These are phyloP conservation scores for Naganishia vaughanmartiniae DNA, from an alignment of 768 basidiomycete species.

Conservation along the genomic window DNA sequence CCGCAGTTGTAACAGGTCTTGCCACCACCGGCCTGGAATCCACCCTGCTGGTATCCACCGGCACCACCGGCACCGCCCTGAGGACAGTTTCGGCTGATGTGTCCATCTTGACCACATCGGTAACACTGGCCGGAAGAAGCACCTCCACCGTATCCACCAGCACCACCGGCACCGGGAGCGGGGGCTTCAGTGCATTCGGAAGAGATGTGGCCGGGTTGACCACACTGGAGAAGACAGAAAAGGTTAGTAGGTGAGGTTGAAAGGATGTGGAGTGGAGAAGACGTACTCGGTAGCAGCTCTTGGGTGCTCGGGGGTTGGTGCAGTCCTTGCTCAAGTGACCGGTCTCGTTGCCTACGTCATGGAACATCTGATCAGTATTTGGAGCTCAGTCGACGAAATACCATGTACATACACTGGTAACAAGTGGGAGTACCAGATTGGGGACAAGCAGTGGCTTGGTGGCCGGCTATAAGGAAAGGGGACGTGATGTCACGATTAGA, in stretches of 20 bases:
- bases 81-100: conserved; percentile 50
- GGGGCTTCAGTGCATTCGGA: conserved; percentile 46
- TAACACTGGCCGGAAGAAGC: conserved; percentile 48
- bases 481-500: neutral
- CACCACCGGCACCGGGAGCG: conserved; percentile 38
- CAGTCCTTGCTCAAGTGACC: conserved; percentile 50
- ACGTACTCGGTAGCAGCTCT: conserved; percentile 47
- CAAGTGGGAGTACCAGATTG: conserved; percentile 45
- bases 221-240: conserved; percentile 34
- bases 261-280: neutral
- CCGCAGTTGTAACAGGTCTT: conserved; percentile 35
- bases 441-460: conserved; percentile 49
- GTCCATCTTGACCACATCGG: conserved; percentile 51
- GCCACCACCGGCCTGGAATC: conserved; percentile 36
- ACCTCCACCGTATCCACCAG: conserved; percentile 35
- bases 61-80: conserved; percentile 41
- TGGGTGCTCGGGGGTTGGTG: conserved; percentile 48
- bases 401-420: conserved; percentile 45
- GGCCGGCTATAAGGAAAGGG: conserved; percentile 42
- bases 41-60: conserved; percentile 38
- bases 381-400: too few relatives aligned
- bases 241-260: neutral
- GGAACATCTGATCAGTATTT: neutral
- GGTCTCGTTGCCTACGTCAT: conserved; percentile 32
- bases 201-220: conserved; percentile 51